Base-by-base conservation (phyloP, 1,284 basidiomycete species). In the Meripilus lineatus region DNA sequence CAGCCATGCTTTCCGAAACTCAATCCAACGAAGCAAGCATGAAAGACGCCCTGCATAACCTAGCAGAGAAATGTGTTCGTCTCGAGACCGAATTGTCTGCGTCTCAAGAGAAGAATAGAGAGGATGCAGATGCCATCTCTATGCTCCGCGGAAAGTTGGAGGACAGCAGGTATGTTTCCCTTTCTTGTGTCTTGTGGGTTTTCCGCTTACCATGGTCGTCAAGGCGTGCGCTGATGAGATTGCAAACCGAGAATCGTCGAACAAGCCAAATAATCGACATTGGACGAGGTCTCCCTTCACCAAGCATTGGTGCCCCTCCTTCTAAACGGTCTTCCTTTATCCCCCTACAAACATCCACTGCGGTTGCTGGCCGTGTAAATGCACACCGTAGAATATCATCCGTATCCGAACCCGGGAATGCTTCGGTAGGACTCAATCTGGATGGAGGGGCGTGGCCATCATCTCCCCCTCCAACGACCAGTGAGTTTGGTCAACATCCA, bases 101-200 rank as follows among this genome's bases (percentile, higher is more conserved):
- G 17, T 75, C 86, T 37, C 70, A 65, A 47, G 69, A 64, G 57
- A 81, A 82, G 64, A 74, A 76, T 40, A 77, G 77, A 51, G 84
- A 87, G 35, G 89, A 93, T 37, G 87, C 90, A 55, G 84, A 91
- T 53, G 83, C 84, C 38, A 90, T 95, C 30, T 69, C 76, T 8
- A 70, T 90, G 61, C 69, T 96, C 32, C 75, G 93, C 24, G 75
- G 80, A 15, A 93, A 92, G 60, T 87, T 95, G n/a, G 92, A 95
- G 56, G 88, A 93, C 62, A 91, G 89, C 64, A 74, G 93, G 85
- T 84, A 55, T 30, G 74, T 64, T 18, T 8, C 17, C 32, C 24
- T 21, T n/a, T n/a, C n/a, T n/a, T n/a, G n/a, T n/a, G 15, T 40
- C 40, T 41, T 26, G 46, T 36, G 26, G 13, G 5, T 34, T 32